Evolutionary conservation across 495 filamentous ascomycete genomes (phyloP).

Genomic region (Letharia columbiana): DNA sequence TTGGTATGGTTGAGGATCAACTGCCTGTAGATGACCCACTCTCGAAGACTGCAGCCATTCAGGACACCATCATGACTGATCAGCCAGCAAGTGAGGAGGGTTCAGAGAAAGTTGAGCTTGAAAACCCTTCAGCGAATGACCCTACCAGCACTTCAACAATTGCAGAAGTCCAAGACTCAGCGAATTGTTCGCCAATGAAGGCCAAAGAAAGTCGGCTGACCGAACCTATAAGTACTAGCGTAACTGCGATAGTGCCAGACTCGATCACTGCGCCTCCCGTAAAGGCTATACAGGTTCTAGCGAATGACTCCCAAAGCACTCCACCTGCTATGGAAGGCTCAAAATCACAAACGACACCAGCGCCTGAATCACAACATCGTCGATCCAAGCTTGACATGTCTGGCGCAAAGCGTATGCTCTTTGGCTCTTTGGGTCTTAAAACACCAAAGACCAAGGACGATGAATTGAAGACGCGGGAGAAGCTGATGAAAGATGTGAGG

Average conservation of each 20-base stretch:
- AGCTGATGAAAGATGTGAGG: slow-evolving; percentile 35
- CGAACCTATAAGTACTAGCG: not conserved
- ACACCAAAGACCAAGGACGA: slow-evolving; percentile 60
- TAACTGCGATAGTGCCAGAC: not conserved
- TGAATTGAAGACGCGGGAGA: slow-evolving; percentile 51
- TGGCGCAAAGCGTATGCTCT: slow-evolving; percentile 58
- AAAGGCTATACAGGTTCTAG: not conserved
- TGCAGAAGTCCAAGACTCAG: not conserved
- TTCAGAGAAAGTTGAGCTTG: not conserved
- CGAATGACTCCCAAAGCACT: not conserved
- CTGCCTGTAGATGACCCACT: not conserved
- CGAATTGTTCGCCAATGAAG: not conserved
- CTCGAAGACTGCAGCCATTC: not conserved
- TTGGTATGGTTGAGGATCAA: not conserved
- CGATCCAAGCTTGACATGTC: slow-evolving; percentile 52
- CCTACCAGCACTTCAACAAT: not conserved
- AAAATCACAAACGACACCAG: slow-evolving; percentile 9
- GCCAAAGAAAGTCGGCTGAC: not conserved
- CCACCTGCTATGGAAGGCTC: not conserved
- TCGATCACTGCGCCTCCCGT: not conserved
- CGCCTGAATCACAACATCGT: slow-evolving; percentile 33
- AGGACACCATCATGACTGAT: not conserved
- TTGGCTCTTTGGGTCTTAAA: slow-evolving; percentile 62
- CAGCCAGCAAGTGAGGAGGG: not conserved
- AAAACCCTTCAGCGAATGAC: not conserved